Evolutionary conservation across 108 stramenopile species (phyloP).

Genomic region (Chaetoceros tenuissimus): DNA sequence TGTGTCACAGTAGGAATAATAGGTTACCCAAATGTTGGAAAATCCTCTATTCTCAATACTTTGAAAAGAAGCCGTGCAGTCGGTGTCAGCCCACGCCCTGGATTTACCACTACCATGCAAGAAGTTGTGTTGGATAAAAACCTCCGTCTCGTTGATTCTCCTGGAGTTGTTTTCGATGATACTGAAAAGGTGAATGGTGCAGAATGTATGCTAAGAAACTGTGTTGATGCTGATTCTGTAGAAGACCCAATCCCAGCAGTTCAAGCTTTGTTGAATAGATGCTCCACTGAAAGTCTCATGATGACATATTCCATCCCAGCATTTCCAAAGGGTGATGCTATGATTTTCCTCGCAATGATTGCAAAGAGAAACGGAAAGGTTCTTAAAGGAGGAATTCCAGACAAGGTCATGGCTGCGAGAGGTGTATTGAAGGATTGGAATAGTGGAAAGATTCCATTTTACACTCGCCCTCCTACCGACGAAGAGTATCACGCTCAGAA

Average conservation of each 20-base stretch:
- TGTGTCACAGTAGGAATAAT: conserved; percentile 87
- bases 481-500: conserved; percentile 15
- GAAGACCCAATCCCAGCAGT: conserved; percentile 90
- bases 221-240: conserved; percentile 91
- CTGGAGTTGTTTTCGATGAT: conserved; percentile 96
- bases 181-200: conserved; percentile 43
- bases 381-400: conserved; percentile 93
- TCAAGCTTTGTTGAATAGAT: conserved; percentile 73
- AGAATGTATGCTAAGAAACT: conserved; percentile 76
- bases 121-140: conserved; percentile 95
- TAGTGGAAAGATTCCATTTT: conserved; percentile 90
- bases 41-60: conserved; percentile 91
- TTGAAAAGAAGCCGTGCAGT: conserved; percentile 88
- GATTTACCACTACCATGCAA: conserved; percentile 94
- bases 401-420: conserved; percentile 86
- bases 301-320: conserved; percentile 92
- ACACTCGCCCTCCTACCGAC: conserved; percentile 64
- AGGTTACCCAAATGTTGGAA: conserved; percentile 90
- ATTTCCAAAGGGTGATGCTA: conserved; percentile 72
- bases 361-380: conserved; percentile 87
- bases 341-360: conserved; percentile 92
- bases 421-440: conserved; percentile 97
- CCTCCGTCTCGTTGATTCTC: conserved; percentile 94
- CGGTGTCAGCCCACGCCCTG: conserved; percentile 92
- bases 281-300: conserved; percentile 80